A percentile compares a stretch with the other conserved stretches of the same genome.
Evolutionary conservation across 2,329 filamentous ascomycete genomes (phyloP).

Genomic region (Rhytidhysteron rufulum): DNA sequence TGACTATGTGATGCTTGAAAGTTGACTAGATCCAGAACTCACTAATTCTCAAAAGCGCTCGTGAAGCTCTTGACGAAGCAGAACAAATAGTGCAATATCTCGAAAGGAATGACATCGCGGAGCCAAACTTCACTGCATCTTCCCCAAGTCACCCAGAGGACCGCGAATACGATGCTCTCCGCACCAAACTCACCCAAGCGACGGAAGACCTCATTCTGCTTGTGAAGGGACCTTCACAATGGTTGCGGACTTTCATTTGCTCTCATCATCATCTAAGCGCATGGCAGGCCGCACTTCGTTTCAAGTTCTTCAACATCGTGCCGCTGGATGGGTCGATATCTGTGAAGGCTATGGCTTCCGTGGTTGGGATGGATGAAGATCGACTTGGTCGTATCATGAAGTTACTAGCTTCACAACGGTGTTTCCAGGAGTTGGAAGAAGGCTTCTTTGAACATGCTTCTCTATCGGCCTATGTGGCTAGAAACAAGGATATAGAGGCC

Average conservation of each 20-base stretch:
- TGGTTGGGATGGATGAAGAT: conserved; percentile 18
- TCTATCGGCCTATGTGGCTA: too few relatives aligned
- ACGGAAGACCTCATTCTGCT: neutral
- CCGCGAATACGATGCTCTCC: neutral
- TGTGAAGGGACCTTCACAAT: neutral
- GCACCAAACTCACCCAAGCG: neutral
- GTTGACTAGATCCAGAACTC: too few relatives aligned
- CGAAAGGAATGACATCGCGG: too few relatives aligned
- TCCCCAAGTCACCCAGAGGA: neutral
- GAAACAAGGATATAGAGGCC: too few relatives aligned
- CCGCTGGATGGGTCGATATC: neutral
- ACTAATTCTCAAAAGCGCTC: too few relatives aligned
- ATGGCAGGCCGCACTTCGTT: neutral
- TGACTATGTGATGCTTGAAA: too few relatives aligned
- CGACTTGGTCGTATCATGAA: conserved; percentile 15
- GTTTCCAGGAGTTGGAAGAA: conserved; percentile 16
- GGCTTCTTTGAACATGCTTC: conserved; percentile 8
- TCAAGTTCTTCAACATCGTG: neutral
- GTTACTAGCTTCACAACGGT: conserved; percentile 17
- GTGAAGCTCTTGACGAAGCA: too few relatives aligned
- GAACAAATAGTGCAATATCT: too few relatives aligned
- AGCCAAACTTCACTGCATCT: neutral
- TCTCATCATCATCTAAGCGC: neutral
- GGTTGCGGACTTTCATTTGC: neutral
- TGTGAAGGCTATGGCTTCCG: conserved; percentile 10